Conservation (phyloP, 2,329 filamentous ascomycete genomes). For the Trichophyton simii region DNA sequence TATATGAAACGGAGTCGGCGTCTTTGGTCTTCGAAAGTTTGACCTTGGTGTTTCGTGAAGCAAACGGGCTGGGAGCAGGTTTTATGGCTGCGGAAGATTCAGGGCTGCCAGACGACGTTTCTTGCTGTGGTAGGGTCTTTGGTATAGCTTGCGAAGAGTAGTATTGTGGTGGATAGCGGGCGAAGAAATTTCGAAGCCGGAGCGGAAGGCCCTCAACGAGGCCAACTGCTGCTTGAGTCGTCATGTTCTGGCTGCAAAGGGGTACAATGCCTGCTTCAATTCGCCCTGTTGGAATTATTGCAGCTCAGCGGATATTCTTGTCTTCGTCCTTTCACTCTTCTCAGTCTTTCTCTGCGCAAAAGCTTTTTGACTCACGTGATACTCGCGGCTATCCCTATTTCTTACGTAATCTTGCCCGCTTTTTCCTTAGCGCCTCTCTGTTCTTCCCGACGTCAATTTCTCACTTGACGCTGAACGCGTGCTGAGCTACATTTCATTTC, state of each 20-base stretch:
- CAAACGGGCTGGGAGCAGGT: slow-evolving; percentile 26
- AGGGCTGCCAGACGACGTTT: slow-evolving; percentile 38
- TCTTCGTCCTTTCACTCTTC: background rate
- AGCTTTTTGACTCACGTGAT: background rate
- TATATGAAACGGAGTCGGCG: slow-evolving; percentile 21
- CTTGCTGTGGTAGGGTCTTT: slow-evolving; percentile 17
- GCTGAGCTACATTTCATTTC: background rate
- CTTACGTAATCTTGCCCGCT: background rate
- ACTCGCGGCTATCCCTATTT: no score
- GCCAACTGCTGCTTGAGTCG: slow-evolving; percentile 9
- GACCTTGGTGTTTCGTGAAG: slow-evolving; percentile 33
- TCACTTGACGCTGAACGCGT: background rate
- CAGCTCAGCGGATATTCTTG: background rate
- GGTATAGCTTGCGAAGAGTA: slow-evolving; percentile 28
- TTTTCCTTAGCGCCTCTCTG: background rate
- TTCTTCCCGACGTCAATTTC: background rate
- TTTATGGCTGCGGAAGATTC: slow-evolving; percentile 14
- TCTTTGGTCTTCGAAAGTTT: slow-evolving; percentile 21
- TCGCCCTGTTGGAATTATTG: background rate
- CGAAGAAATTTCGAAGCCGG: slow-evolving; percentile 74
- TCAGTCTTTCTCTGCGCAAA: background rate
- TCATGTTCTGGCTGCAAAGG: slow-evolving; percentile 7
- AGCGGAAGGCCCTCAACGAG: slow-evolving; percentile 63
- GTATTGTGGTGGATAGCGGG: slow-evolving; percentile 64
- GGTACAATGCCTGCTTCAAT: background rate